A percentile compares a stretch with the other conserved stretches of the same genome.
Evolutionary conservation across 2,329 filamentous ascomycete species (phyloP).

Genomic region (Trichoderma aggressivum): DNA sequence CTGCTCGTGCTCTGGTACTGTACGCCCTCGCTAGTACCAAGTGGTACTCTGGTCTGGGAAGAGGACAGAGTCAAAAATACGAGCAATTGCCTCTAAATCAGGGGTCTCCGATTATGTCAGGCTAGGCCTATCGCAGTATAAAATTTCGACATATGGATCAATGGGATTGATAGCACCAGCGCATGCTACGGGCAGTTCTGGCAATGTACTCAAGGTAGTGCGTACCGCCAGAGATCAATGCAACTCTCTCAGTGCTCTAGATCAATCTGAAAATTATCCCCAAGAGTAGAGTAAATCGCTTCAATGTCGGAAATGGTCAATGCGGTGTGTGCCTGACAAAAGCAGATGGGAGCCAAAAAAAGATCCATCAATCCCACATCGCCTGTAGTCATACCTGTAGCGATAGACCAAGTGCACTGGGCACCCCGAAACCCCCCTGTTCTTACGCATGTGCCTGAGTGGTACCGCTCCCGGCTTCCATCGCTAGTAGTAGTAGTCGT

Average conservation of each 20-base stretch:
- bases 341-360: background rate
- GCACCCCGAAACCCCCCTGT: background rate
- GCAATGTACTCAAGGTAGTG: background rate
- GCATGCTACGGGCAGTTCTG: background rate
- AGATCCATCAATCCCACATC: background rate
- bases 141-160: background rate
- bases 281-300: background rate
- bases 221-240: background rate
- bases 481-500: background rate
- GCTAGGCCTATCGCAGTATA: background rate
- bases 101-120: constrained; percentile 15
- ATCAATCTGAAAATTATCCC: background rate
- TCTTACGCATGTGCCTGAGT: background rate
- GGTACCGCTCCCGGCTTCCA: background rate
- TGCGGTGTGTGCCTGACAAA: background rate
- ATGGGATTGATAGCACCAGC: background rate
- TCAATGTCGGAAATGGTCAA: background rate
- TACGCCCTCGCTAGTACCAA: background rate
- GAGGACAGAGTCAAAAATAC: constrained; percentile 9
- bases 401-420: background rate
- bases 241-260: background rate
- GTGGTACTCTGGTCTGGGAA: background rate
- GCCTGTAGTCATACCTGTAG: background rate
- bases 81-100: constrained; percentile 10
- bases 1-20: constrained; percentile 1